Base-by-base conservation (phyloP, 768 basidiomycete genomes). In the Pulveroboletus sp. region DNA sequence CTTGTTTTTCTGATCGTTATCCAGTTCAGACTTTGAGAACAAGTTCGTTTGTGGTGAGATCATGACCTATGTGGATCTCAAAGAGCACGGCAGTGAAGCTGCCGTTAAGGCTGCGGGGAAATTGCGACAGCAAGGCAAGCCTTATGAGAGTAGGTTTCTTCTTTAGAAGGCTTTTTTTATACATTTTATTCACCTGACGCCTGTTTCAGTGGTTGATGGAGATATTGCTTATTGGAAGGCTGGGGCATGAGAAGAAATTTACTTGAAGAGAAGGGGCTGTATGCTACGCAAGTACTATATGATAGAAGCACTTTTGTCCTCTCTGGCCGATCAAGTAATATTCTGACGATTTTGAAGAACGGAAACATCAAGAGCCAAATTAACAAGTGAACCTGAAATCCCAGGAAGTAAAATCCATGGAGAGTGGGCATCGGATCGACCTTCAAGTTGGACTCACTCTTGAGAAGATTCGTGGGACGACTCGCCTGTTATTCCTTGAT, bases 31-130 rank as follows among this genome's bases (percentile, higher is more conserved):
- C 71, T 97, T 98, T 65, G 93, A 97, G 74, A 90, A 95, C 70
- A 94, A 97, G 72, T 97, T 97, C 59, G 88, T 97, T 20, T 97
- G 93, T 55, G 94, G 93, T 68, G 95, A 97, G 71, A 95, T 98
- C 65, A 95, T 97, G 93, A 63, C 82, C 1, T 97, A 84, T 61
- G 82, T 84, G 0, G 97, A 97, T 69, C 74, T 99, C 51, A 86
- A 86, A 61, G 93, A 97, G 68, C 75, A 94, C 58, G 94, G 94
- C 11, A 87, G 87, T 52, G 97, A 99, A 74, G 54, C 80, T 7
- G 83, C 88, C 16, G 94, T 97, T 62, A 98, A 98, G 71, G 91
- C 94, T 20, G 90, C 89, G 16, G 95, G 95, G 27, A 97, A 94
- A 73, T 78, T 94, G 47, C 76, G 91, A 64, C 95, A 98, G 64